Conservation (phyloP, 345 rosid genomes). For the Gynandropsis gynandra region DNA sequence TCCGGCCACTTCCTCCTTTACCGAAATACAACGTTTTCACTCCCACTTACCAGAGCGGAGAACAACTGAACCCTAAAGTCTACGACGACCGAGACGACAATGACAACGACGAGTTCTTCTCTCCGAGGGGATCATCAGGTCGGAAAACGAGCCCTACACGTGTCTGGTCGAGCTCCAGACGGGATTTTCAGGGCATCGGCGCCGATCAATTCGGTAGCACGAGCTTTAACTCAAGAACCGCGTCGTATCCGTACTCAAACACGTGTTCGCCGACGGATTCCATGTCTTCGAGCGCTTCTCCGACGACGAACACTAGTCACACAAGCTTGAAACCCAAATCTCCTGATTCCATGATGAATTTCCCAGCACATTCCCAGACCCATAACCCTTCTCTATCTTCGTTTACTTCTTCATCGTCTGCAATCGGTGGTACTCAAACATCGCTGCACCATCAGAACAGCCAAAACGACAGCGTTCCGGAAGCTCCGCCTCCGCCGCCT, state of each 20-base stretch:
- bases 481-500: conserved; percentile 38
- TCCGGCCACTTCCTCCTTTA: conserved; percentile 81
- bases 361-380: conserved; percentile 10
- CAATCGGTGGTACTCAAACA: background rate
- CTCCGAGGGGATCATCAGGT: conserved; percentile 79
- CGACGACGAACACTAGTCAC: conserved; percentile 31
- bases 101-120: conserved; percentile 71
- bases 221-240: conserved; percentile 54
- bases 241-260: conserved; percentile 54
- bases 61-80: conserved; percentile 29
- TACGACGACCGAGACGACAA: conserved; percentile 25
- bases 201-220: conserved; percentile 39
- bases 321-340: conserved; percentile 38
- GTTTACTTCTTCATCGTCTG: background rate
- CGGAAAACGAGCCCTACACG: conserved; percentile 41
- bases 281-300: conserved; percentile 32
- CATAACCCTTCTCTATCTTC: conserved; percentile 24
- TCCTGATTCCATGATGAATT: conserved; percentile 30
- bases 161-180: conserved; percentile 39
- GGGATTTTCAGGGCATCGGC: conserved; percentile 28
- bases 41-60: conserved; percentile 38
- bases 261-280: conserved; percentile 51
- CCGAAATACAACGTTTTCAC: conserved; percentile 42
- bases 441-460: conserved; percentile 13
- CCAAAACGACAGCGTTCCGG: conserved; percentile 15